These are phyloP conservation scores for Termitomyces sp. DNA, from an alignment of 768 basidiomycete species.

Conservation along the genomic window DNA sequence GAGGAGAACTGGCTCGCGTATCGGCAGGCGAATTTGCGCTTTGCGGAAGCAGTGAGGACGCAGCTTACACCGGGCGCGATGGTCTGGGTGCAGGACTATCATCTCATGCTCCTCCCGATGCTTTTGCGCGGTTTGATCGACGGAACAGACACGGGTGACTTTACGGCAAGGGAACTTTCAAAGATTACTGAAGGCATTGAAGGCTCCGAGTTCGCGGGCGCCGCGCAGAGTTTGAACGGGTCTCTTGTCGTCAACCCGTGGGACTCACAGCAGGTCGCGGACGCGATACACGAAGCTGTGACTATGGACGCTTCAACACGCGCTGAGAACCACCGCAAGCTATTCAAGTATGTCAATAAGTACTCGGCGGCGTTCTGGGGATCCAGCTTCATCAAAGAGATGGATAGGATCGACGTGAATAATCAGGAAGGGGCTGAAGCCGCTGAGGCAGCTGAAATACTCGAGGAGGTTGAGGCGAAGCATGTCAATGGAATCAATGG, in stretches of 20 bases:
- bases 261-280: slow-evolving; percentile 98
- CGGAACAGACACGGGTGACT: slow-evolving; percentile 55
- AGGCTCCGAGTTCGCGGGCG: slow-evolving; percentile 93
- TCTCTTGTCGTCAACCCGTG: slow-evolving; percentile 98
- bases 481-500: background rate
- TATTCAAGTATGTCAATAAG: slow-evolving; percentile 96
- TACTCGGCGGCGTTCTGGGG: slow-evolving; percentile 95
- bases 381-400: slow-evolving; percentile 83
- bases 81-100: slow-evolving; percentile 99
- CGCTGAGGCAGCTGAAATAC: background rate
- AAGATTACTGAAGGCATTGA: slow-evolving; percentile 74
- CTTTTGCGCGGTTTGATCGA: slow-evolving; percentile 87
- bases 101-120: slow-evolving; percentile 97
- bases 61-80: slow-evolving; percentile 85
- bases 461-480: background rate
- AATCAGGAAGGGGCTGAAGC: slow-evolving; percentile 34
- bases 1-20: slow-evolving; percentile 98
- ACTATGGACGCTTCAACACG: slow-evolving; percentile 80
- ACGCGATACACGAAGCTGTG: slow-evolving; percentile 95
- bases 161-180: slow-evolving; percentile 57
- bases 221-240: slow-evolving; percentile 93
- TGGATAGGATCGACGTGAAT: slow-evolving; percentile 55
- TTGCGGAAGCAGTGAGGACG: slow-evolving; percentile 83
- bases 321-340: slow-evolving; percentile 91
- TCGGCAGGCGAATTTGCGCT: slow-evolving; percentile 92